Evolutionary conservation across 2,329 filamentous ascomycete genomes (phyloP), one percentile per base, ranked within the genome.

Genomic region (Ciborinia camelliae): DNA sequence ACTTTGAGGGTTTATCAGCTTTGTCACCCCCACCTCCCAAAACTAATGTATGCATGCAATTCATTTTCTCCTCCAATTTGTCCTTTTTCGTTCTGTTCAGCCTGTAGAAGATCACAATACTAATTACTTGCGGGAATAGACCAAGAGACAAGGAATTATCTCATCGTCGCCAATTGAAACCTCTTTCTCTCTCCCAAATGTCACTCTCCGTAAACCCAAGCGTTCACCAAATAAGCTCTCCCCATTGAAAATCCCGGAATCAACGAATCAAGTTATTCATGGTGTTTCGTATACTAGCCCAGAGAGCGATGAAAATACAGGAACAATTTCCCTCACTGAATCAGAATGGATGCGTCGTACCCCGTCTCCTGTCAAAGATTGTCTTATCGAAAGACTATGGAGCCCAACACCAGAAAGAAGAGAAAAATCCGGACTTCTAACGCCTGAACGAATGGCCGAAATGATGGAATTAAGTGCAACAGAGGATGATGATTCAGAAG

Each of bases 261-360:
- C 62, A 1, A 3, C 26, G 9, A 18, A 35, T 12, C 26, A 62
- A 23, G 39, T 6, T 28, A n/a, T 47, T 7, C 50, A 57, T 3
- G 32, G 8, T 15, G 15, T 14, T 50, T 32, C 26, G 26, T 28
- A 37, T n/a, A 18, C 8, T 0, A 39, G 30, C 20, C 43, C 60
- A 15, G 53, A 66, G 2, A 59, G 61, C 8, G 53, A 67, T 9
- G 55, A 63, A 7, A 62, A 68, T 15, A 62, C 61, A n/a, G 62
- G 65, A 5, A 65, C 67, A 14, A n/a, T 71, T 14, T 67, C 69
- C 3, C 43, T 72, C 5, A 68, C 68, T 7, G 71, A 72, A 54
- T 69, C 70, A 2, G 70, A 72, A 43, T 72, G 71, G 71, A 71
- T 72, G 71, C 66, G 66, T 39, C 65, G 67, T 37, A 69, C 71